Conservation (phyloP, 306 rosid species). For the Malus orientalis region DNA sequence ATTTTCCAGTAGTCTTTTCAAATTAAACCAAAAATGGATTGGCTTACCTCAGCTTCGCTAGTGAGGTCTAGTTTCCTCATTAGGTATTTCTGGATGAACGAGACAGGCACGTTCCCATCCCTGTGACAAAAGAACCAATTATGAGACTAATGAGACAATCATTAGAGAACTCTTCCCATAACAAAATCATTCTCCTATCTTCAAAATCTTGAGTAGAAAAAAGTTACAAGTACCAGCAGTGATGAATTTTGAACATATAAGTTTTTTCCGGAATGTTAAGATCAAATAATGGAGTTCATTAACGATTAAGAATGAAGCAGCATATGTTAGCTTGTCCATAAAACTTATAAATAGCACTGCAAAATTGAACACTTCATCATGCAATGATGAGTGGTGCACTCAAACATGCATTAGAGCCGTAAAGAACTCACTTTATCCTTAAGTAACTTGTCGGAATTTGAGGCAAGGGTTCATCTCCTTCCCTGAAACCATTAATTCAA, state of each 20-base stretch:
- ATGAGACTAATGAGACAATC: background rate
- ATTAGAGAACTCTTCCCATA: background rate
- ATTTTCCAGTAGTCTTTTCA: background rate
- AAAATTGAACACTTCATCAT: background rate
- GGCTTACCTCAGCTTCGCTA: conserved; percentile 61
- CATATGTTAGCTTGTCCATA: no score
- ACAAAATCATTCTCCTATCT: background rate
- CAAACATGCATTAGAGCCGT: background rate
- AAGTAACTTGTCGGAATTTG: conserved; percentile 51
- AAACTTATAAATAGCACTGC: background rate
- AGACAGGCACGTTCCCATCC: conserved; percentile 57
- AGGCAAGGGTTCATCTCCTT: conserved; percentile 53
- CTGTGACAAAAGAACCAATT: conserved; percentile 30
- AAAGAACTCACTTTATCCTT: conserved; percentile 58
- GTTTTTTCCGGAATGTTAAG: no score
- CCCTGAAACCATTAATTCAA: conserved; percentile 44
- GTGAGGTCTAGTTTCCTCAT: conserved; percentile 56
- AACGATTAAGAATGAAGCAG: no score
- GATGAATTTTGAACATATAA: background rate
- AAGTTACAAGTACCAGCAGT: background rate
- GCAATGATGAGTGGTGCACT: background rate
- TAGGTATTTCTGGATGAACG: conserved; percentile 52
- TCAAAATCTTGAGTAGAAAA: background rate
- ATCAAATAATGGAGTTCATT: no score
- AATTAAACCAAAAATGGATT: background rate